A percentile compares a stretch with the other conserved stretches of the same genome.
These are phyloP conservation scores for Erodium texanum DNA, from an alignment of 441 rosid species.

Conservation along the genomic window DNA sequence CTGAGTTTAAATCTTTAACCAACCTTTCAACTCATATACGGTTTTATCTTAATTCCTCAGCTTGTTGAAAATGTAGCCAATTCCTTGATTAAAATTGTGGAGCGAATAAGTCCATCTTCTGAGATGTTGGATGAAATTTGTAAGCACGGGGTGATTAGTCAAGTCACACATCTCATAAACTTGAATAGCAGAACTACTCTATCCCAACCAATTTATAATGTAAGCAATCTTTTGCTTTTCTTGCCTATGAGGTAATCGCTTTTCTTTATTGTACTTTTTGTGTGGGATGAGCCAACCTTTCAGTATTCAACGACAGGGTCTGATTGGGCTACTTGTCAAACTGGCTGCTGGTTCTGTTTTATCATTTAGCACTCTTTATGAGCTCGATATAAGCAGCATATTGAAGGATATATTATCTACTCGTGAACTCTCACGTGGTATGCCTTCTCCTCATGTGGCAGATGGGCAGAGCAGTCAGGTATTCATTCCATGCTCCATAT, in stretches of 20 bases:
- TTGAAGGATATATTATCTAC: constrained; percentile 73
- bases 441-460: constrained; percentile 46
- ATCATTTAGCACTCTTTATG: constrained; percentile 73
- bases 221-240: constrained; percentile 28
- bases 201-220: constrained; percentile 72
- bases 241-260: neutral
- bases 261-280: neutral
- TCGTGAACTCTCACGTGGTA: constrained; percentile 61
- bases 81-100: constrained; percentile 79
- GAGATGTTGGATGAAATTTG: constrained; percentile 81
- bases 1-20: constrained; percentile 5
- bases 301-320: constrained; percentile 51
- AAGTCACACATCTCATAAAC: constrained; percentile 56
- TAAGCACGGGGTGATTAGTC: constrained; percentile 61
- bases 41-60: constrained; percentile 35
- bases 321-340: constrained; percentile 82
- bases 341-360: constrained; percentile 63
- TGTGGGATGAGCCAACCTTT: constrained; percentile 13
- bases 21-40: constrained; percentile 9
- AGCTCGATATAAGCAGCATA: constrained; percentile 63
- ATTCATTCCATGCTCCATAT: neutral
- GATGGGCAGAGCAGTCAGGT: constrained; percentile 81
- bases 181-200: constrained; percentile 66
- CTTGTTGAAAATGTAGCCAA: constrained; percentile 81
- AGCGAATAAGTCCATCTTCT: constrained; percentile 56